These are phyloP conservation scores for Handroanthus guayacan DNA, from an alignment of 257 asterid species.

Conservation along the genomic window DNA sequence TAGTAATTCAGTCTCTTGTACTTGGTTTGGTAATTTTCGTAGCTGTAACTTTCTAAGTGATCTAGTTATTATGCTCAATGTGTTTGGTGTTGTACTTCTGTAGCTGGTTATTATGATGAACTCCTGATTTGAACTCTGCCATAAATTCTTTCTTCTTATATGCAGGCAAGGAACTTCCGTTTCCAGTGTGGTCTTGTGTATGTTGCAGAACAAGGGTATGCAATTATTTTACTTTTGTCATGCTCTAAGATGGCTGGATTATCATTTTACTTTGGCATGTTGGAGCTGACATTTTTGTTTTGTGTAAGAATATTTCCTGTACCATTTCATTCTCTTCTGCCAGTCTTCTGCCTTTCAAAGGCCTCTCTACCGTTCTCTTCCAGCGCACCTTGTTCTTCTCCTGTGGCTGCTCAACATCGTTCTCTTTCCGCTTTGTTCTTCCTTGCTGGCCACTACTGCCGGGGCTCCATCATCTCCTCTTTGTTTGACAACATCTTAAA, in stretches of 20 bases:
- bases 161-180: conserved; percentile 98
- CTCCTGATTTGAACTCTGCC: conserved; percentile 13
- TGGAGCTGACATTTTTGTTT: conserved; percentile 14
- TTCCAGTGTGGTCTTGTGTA: conserved; percentile 96
- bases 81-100: conserved; percentile 5
- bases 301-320: no score
- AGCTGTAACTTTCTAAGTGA: conserved; percentile 1
- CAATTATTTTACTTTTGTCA: conserved; percentile 21
- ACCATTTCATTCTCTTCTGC: no score
- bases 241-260: conserved; percentile 3
- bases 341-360: no score
- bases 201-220: conserved; percentile 97
- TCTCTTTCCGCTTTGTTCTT: no score
- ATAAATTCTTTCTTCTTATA: conserved; percentile 32
- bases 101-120: conserved; percentile 20
- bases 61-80: conserved; percentile 26
- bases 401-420: no score
- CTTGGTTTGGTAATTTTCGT: conserved; percentile 28
- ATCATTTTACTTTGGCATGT: conserved; percentile 17
- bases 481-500: no score
- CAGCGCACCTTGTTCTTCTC: no score
- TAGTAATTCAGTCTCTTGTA: conserved; percentile 1
- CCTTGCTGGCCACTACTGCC: no score
- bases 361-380: no score
- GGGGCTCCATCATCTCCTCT: no score